Conservation (phyloP, 2,329 filamentous ascomycete species). For the Sclerotinia nivalis region DNA sequence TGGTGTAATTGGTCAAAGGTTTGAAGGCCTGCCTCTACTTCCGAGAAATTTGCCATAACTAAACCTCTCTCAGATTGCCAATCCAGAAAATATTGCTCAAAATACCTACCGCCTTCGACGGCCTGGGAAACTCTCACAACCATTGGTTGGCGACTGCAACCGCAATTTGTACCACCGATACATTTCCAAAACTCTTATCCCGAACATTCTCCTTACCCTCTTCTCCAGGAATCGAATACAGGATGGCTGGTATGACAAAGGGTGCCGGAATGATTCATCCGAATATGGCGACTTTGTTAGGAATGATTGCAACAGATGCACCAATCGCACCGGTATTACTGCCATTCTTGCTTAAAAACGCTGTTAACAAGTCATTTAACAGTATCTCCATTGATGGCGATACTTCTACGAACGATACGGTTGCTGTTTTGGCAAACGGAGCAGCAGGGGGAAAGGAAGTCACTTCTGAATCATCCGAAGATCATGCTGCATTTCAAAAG, state of each 20-base stretch:
- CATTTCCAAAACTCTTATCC: constrained; percentile 91
- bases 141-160: constrained; percentile 83
- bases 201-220: constrained; percentile 81
- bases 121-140: constrained; percentile 71
- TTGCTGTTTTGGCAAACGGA: constrained; percentile 93
- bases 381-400: constrained; percentile 96
- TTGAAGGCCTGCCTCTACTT: constrained; percentile 23
- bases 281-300: constrained; percentile 94
- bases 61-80: constrained; percentile 60
- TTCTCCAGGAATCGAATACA: constrained; percentile 71
- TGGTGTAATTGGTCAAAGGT: constrained; percentile 93
- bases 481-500: constrained; percentile 69
- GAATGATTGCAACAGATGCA: constrained; percentile 86
- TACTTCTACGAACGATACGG: constrained; percentile 95
- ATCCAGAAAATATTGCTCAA: constrained; percentile 85
- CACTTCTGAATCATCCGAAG: constrained; percentile 53
- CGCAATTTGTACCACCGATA: constrained; percentile 96
- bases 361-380: constrained; percentile 88
- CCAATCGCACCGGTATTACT: constrained; percentile 71
- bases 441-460: constrained; percentile 75
- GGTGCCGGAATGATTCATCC: constrained; percentile 98
- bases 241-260: constrained; percentile 91
- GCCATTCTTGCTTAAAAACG: constrained; percentile 67
- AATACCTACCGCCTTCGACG: constrained; percentile 73
- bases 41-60: background rate